Percentiles rank a stretch among this genome's conserved stretches.
These are phyloP conservation scores for Tolypocladium guangdongense DNA, from an alignment of 2,329 filamentous ascomycete genomes.

Conservation along the genomic window DNA sequence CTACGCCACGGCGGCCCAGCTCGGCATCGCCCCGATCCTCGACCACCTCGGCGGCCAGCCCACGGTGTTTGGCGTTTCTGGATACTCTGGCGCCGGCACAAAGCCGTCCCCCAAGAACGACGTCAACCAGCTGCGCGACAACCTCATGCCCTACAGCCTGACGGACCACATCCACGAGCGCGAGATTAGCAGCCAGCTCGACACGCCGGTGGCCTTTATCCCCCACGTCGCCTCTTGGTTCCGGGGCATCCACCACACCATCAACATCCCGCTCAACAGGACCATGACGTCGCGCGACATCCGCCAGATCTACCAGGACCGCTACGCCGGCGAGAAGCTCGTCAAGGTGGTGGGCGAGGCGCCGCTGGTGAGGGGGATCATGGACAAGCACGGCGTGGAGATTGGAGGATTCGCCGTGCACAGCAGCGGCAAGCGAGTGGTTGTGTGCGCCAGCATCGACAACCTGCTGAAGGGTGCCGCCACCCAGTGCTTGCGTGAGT, in stretches of 20 bases:
- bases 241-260: slow-evolving; percentile 86
- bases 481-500: slow-evolving; percentile 83
- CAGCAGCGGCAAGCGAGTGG: slow-evolving; percentile 76
- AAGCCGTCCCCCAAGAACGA: slow-evolving; percentile 95
- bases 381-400: slow-evolving; percentile 77
- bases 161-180: slow-evolving; percentile 93
- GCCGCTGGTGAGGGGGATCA: slow-evolving; percentile 75
- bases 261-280: slow-evolving; percentile 78
- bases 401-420: slow-evolving; percentile 95
- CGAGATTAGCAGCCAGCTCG: slow-evolving; percentile 75
- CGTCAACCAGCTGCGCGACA: slow-evolving; percentile 68
- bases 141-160: slow-evolving; percentile 68
- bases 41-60: slow-evolving; percentile 67
- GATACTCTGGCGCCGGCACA: slow-evolving; percentile 90
- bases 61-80: slow-evolving; percentile 80
- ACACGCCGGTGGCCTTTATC: slow-evolving; percentile 67
- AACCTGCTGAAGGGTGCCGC: slow-evolving; percentile 89
- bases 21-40: slow-evolving; percentile 76
- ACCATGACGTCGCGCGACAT: slow-evolving; percentile 87
- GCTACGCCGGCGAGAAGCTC: slow-evolving; percentile 90
- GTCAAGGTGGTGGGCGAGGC: slow-evolving; percentile 86
- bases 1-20: slow-evolving; percentile 86
- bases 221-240: slow-evolving; percentile 97
- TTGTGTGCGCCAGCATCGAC: slow-evolving; percentile 85
- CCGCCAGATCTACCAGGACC: slow-evolving; percentile 87